A percentile compares a stretch with the other conserved stretches of the same genome.
Conservation (phyloP, 495 filamentous ascomycete species). For the Aspergillus avenaceus region DNA sequence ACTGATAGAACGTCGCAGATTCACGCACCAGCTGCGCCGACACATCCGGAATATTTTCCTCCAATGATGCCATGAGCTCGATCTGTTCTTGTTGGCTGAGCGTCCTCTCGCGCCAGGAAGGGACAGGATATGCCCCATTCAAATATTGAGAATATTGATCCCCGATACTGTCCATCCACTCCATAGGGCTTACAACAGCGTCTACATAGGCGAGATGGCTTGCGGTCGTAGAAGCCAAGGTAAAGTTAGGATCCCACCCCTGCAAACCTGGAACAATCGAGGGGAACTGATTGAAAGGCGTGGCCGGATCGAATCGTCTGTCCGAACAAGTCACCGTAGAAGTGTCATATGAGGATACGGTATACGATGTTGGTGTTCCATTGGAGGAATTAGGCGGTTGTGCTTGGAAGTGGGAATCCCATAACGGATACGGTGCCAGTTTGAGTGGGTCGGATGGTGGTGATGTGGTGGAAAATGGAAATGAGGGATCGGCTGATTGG, state of each 20-base stretch:
- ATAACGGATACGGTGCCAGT: constrained; percentile 13
- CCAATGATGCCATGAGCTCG: constrained; percentile 64
- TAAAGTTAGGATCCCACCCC: constrained; percentile 45
- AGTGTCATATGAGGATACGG: constrained; percentile 18
- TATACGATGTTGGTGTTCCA: constrained; percentile 17
- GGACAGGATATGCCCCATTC: constrained; percentile 38
- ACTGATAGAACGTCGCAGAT: constrained; percentile 58
- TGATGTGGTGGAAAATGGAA: constrained; percentile 22
- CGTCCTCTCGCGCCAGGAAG: constrained; percentile 53
- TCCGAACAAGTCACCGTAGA: constrained; percentile 24
- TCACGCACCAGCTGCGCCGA: constrained; percentile 48
- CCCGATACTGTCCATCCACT: constrained; percentile 39
- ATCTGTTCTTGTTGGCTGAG: constrained; percentile 67
- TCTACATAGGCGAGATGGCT: constrained; percentile 38
- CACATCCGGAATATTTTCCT: constrained; percentile 55
- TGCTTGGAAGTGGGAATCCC: constrained; percentile 16
- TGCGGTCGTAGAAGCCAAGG: constrained; percentile 39
- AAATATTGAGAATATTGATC: constrained; percentile 51
- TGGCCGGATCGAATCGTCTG: constrained; percentile 35
- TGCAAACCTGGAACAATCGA: constrained; percentile 43
- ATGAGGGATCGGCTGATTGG: constrained; percentile 33
- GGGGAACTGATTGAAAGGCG: constrained; percentile 43
- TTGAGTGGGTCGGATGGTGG: constrained; percentile 25
- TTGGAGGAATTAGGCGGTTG: constrained; percentile 11
- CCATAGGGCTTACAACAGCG: constrained; percentile 33